phyloP scores from a whole-genome alignment of 129 eudicot species.

The Pittosporum tobira region DNA sequence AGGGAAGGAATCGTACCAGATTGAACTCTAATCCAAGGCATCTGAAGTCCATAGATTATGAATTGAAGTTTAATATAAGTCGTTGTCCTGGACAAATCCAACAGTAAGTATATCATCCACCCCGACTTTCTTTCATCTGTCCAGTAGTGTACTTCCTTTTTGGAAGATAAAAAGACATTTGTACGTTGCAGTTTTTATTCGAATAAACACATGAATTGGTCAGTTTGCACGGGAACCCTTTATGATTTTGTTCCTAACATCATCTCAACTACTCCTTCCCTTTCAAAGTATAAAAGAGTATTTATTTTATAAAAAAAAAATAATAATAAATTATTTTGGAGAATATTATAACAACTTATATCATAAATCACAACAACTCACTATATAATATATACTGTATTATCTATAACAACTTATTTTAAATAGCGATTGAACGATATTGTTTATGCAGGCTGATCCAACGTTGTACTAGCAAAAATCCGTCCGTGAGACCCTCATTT shows the following conservation, averaged over 20 bases:
- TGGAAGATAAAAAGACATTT: neutral
- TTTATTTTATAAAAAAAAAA: no score
- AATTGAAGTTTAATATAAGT: constrained; percentile 33
- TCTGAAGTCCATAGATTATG: constrained; percentile 27
- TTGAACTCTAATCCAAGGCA: constrained; percentile 18
- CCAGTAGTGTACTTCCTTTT: neutral
- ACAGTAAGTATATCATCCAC: constrained; percentile 32
- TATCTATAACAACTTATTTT: neutral
- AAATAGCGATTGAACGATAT: neutral
- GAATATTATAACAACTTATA: no score
- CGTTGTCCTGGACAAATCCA: constrained; percentile 45
- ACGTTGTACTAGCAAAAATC: constrained; percentile 33
- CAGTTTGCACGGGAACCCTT: no score
- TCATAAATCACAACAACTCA: no score
- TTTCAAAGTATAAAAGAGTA: no score
- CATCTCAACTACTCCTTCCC: neutral
- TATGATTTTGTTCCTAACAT: neutral
- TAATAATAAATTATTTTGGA: no score
- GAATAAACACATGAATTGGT: neutral
- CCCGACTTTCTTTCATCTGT: neutral
- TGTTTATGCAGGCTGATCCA: constrained; percentile 32
- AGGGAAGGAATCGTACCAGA: constrained; percentile 35
- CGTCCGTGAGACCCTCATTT: constrained; percentile 28
- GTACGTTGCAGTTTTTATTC: neutral
- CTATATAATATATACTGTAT: neutral